Evolutionary conservation across 1,284 basidiomycete genomes (phyloP), one percentile per base, ranked within the genome.

Genomic region (Exobasidium cylindrosporum): DNA sequence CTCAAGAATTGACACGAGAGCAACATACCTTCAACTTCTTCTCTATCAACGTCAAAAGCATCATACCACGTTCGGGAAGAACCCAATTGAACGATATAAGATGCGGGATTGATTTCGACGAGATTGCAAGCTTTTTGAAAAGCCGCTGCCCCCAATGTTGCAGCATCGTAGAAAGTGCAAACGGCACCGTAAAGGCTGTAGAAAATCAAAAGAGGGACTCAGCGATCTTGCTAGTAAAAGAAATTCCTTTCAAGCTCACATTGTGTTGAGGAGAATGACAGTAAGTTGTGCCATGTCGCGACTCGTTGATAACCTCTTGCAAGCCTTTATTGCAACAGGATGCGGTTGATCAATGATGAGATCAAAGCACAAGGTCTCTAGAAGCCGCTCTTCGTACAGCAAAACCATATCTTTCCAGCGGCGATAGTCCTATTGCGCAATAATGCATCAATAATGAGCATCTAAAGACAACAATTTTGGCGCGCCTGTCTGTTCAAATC

Each of bases 291-390:
- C 73, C 45, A 4, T 62, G 21, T 14, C 63, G 57, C 23, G 73
- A 65, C 31, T 71, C 14, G 30, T 72, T 30, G 54, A 63, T 29
- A 78, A 58, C 24, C 60, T 57, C 35, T 65, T 68, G 23, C 69
- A 67, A 2, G 75, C 73, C 26, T 69, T 72, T 47, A 75, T 66
- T 3, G 76, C 66, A 17, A 70, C 63, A 55, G 74, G 68, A 45
- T 93, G 92, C 23, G 92, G 90, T 69, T 87, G 91, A 64, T 87
- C 86, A 23, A 93, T 86, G 35, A 88, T 85, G 76, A 94, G 89
- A 80, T 96, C 93, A 77, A 96, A 96, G 82, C 92, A 95, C 3
- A 96, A 83, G 0, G 90, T 88, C 72, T 93, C 92, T 5, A 96
- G 83, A 0, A 93, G 83, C 23, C 87, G 85, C 81, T 94, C 91